Evolutionary conservation across 495 filamentous ascomycete species (phyloP).

Genomic region (Penicillium maclennaniae): DNA sequence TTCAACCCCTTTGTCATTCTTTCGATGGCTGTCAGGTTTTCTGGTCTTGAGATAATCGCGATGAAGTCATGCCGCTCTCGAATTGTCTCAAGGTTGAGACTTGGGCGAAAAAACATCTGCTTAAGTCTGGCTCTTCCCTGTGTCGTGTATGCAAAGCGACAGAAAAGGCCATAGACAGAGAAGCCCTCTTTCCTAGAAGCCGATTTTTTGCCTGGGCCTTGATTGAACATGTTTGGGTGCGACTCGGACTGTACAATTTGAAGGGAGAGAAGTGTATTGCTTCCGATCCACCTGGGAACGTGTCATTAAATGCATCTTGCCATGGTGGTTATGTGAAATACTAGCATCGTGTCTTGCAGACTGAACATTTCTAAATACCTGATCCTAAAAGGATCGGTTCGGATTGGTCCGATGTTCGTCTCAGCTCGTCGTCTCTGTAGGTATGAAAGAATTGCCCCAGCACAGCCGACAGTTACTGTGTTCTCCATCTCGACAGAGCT

Average conservation of each 20-base stretch:
- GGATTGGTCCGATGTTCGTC: conserved; percentile 52
- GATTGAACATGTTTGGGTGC: conserved; percentile 79
- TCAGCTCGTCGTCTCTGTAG: conserved; percentile 66
- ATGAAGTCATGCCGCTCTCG: conserved; percentile 71
- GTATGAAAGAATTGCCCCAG: conserved; percentile 78
- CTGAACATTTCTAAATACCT: conserved; percentile 72
- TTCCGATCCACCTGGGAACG: conserved; percentile 64
- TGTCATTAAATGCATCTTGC: not conserved
- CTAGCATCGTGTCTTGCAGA: conserved; percentile 69
- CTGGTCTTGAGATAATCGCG: conserved; percentile 61
- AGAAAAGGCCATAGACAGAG: conserved; percentile 84
- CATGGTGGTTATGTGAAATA: not conserved
- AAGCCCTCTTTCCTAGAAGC: conserved; percentile 81
- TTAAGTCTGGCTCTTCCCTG: conserved; percentile 75
- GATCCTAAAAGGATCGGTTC: conserved; percentile 52
- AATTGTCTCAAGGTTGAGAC: conserved; percentile 61
- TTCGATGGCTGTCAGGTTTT: conserved; percentile 57
- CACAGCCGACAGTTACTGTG: conserved; percentile 70
- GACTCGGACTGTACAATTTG: conserved; percentile 83
- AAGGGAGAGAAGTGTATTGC: conserved; percentile 73
- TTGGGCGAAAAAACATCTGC: conserved; percentile 83
- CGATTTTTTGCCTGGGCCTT: conserved; percentile 63
- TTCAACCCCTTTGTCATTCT: conserved; percentile 61
- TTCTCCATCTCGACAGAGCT: conserved; percentile 78
- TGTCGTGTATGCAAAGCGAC: conserved; percentile 71